Conservation (phyloP, 495 filamentous ascomycete species). For the Filosporella fistucella region DNA sequence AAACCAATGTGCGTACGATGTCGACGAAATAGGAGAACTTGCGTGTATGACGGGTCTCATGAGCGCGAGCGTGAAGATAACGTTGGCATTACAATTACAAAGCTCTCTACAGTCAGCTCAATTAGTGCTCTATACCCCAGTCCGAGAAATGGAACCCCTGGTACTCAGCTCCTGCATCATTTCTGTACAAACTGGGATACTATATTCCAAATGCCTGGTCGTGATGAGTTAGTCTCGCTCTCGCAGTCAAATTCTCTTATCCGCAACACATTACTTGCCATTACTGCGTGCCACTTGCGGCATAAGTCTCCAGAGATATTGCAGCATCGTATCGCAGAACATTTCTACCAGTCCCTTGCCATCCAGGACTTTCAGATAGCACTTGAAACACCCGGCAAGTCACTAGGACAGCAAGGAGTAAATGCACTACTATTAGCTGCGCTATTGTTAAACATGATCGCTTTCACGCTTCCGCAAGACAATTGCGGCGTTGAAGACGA, state of each 20-base stretch:
- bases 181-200: constrained; percentile 13
- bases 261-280: constrained; percentile 17
- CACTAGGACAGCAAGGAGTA: constrained; percentile 13
- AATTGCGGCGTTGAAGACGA: constrained; percentile 11
- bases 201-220: constrained; percentile 17
- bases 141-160: constrained; percentile 13
- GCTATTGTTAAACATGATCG: constrained; percentile 18
- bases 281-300: constrained; percentile 17
- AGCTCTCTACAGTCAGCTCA: constrained; percentile 9
- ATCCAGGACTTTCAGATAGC: constrained; percentile 15
- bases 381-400: constrained; percentile 9
- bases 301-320: constrained; percentile 11
- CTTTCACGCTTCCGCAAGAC: constrained; percentile 12
- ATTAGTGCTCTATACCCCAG: constrained; percentile 4
- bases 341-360: constrained; percentile 18
- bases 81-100: not conserved
- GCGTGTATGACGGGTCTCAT: constrained; percentile 11
- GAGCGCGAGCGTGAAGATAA: constrained; percentile 1
- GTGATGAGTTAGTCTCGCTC: constrained; percentile 14
- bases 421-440: constrained; percentile 14
- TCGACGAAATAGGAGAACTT: constrained; percentile 11
- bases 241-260: constrained; percentile 12
- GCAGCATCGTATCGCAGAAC: constrained; percentile 16
- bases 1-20: constrained; percentile 15
- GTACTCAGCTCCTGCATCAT: constrained; percentile 15